Evolutionary conservation across 1,284 basidiomycete species (phyloP).

Genomic region (Ceratobasidium sp.): DNA sequence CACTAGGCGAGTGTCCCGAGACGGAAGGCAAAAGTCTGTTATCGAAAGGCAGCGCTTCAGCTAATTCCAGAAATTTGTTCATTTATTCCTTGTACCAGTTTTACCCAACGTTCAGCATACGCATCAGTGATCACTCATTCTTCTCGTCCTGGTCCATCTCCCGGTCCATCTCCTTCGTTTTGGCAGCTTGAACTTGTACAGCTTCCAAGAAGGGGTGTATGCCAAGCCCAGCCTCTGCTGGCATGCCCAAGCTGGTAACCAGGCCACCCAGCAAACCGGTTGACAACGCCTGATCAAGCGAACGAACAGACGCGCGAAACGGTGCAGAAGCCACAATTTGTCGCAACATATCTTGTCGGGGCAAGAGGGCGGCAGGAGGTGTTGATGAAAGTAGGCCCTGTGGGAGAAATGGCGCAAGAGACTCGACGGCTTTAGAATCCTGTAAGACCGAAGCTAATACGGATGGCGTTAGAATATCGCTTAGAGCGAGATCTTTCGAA

Average conservation of each 20-base stretch:
- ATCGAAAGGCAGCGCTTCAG: slow-evolving; percentile 50
- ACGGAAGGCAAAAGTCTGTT: slow-evolving; percentile 57
- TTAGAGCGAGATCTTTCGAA: slow-evolving; percentile 70
- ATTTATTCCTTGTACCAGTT: background rate
- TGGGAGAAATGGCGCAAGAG: slow-evolving; percentile 82
- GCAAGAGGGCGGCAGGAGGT: slow-evolving; percentile 57
- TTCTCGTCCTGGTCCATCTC: slow-evolving; percentile 21
- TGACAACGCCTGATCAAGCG: slow-evolving; percentile 80
- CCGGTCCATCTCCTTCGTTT: slow-evolving; percentile 52
- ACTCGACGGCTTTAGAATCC: slow-evolving; percentile 69
- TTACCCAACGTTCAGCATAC: background rate
- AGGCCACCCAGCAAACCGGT: slow-evolving; percentile 79
- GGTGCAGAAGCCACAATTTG: slow-evolving; percentile 69
- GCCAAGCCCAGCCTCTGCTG: slow-evolving; percentile 80
- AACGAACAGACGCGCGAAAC: slow-evolving; percentile 72
- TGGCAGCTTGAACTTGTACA: slow-evolving; percentile 77
- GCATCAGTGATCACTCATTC: slow-evolving; percentile 51
- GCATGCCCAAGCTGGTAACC: slow-evolving; percentile 79
- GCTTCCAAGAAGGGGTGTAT: slow-evolving; percentile 79
- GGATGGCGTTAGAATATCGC: slow-evolving; percentile 79
- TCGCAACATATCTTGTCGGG: slow-evolving; percentile 65
- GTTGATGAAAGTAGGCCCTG: slow-evolving; percentile 76
- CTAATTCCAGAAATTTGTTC: background rate
- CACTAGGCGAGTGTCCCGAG: slow-evolving; percentile 59
- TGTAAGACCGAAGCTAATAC: slow-evolving; percentile 75